Conservation (phyloP, 2,329 filamentous ascomycete species). For the Curvularia hawaiiensis region DNA sequence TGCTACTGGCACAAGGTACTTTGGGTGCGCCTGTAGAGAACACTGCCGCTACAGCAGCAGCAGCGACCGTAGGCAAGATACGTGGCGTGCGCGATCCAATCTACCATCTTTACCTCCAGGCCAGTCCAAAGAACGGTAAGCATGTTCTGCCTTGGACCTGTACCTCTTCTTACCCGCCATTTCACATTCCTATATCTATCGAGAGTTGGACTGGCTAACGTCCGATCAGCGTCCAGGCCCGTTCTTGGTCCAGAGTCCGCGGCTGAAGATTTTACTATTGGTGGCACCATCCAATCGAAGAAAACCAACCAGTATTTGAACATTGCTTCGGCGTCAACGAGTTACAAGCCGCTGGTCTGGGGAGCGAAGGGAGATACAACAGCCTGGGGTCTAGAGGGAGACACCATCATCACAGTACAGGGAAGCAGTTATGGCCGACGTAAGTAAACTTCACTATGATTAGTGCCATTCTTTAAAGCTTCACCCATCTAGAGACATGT, state of each 20-base stretch:
- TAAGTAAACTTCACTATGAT: conserved; percentile 18
- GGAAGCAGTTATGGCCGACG: conserved; percentile 53
- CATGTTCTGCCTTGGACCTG: neutral
- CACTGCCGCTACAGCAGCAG: neutral
- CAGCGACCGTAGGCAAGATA: conserved; percentile 54
- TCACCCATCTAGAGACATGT: neutral
- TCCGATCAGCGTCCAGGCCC: conserved; percentile 46
- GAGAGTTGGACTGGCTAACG: neutral
- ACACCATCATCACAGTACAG: conserved; percentile 55
- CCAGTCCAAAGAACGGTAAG: conserved; percentile 50
- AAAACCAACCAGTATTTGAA: conserved; percentile 58
- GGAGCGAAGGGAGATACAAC: conserved; percentile 50
- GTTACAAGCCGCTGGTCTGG: conserved; percentile 60
- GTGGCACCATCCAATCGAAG: conserved; percentile 55
- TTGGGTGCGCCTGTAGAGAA: conserved; percentile 21
- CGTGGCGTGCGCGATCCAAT: conserved; percentile 57
- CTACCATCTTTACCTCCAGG: conserved; percentile 60
- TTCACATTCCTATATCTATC: neutral
- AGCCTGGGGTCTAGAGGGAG: conserved; percentile 57
- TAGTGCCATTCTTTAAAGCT: neutral
- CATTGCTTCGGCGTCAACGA: conserved; percentile 52
- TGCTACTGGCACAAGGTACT: conserved; percentile 13
- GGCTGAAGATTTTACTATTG: conserved; percentile 58
- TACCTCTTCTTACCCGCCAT: neutral
- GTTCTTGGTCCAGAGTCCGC: conserved; percentile 59